phyloP scores from a whole-genome alignment of 2,329 filamentous ascomycete genomes.

The Pestalotiopsis sp. region DNA sequence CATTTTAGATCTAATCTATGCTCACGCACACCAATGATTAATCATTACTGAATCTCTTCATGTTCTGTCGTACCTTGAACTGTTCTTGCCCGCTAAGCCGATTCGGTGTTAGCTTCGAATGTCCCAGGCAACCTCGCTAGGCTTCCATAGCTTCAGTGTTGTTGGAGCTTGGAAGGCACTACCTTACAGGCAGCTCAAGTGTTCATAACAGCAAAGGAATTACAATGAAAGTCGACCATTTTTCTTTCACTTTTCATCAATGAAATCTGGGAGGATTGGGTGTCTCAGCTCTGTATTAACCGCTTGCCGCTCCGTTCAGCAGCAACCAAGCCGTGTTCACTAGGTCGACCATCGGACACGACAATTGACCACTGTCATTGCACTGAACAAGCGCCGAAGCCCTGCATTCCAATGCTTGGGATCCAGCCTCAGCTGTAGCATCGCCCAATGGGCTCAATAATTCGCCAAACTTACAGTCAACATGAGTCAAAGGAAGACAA shows the following conservation, averaged over 20 bases:
- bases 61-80: neutral
- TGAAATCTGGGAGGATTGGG: too few relatives aligned
- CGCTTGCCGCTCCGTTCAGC: too few relatives aligned
- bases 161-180: neutral
- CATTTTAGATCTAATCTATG: too few relatives aligned
- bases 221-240: neutral
- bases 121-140: constrained; percentile 4
- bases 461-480: neutral
- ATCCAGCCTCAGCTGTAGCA: neutral
- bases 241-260: neutral
- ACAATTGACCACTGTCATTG: too few relatives aligned
- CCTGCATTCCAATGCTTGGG: neutral
- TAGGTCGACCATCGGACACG: too few relatives aligned
- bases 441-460: neutral
- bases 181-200: neutral
- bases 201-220: neutral
- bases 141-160: neutral
- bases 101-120: neutral
- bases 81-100: neutral
- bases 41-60: too few relatives aligned
- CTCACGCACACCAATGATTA: too few relatives aligned
- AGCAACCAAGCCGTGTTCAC: too few relatives aligned
- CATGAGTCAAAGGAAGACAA: constrained; percentile 35
- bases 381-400: neutral
- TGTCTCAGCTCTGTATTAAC: too few relatives aligned